A percentile compares a stretch with the other conserved stretches of the same genome.
phyloP scores from a whole-genome alignment of 257 asterid genomes.

The Solanum acaule region DNA sequence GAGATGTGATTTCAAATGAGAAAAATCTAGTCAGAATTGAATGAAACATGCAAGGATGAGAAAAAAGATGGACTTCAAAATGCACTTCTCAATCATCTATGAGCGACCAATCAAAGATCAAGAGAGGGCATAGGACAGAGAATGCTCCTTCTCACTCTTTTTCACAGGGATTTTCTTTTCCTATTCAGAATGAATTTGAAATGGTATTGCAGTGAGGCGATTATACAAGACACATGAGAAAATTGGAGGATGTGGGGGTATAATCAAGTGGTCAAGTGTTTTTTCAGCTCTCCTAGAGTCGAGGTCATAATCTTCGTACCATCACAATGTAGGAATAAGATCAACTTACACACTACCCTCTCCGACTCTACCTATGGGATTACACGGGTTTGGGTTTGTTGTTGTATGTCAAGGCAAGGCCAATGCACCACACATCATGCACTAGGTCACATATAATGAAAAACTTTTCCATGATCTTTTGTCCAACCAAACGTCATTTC shows the following conservation, averaged over 20 bases:
- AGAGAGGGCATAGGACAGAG: too few species aligned
- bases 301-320: not conserved
- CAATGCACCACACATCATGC: not conserved
- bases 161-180: not conserved
- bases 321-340: not conserved
- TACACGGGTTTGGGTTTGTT: not conserved
- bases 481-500: not conserved
- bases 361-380: not conserved
- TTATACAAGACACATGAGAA: not conserved
- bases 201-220: not conserved
- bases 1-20: not conserved
- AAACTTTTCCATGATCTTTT: not conserved
- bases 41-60: rapidly evolving
- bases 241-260: not conserved
- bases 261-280: too few species aligned
- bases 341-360: not conserved
- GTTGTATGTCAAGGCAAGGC: not conserved
- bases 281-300: not conserved
- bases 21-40: not conserved
- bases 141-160: too few species aligned
- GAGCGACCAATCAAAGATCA: too few species aligned
- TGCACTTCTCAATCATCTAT: not conserved
- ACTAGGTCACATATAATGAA: not conserved
- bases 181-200: not conserved
- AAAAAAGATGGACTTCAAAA: not conserved